Base-by-base conservation (phyloP, 768 basidiomycete genomes). In the Lentinula sp. region DNA sequence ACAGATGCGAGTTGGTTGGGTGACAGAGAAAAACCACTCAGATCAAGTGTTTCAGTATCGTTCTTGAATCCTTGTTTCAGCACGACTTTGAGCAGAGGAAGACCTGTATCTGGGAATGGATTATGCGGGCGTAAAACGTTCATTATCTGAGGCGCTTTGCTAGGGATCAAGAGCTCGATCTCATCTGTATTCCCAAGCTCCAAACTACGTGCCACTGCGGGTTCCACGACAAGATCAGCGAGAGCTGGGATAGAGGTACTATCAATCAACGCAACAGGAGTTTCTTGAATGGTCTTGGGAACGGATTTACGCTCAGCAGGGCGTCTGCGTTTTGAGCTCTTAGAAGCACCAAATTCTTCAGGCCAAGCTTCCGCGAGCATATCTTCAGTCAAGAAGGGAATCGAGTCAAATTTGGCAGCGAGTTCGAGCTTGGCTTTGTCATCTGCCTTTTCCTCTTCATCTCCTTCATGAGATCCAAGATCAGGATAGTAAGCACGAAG, bases 361-460 rank as follows among this genome's bases (percentile, higher is more conserved):
- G 64, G 64, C 64, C 64, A 64, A n/a, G 62, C 58, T 55, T 62
- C 64, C 18, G 57, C 54, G 10, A 64, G 54, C 28, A 41, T 46
- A n/a, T 61, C 32, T 20, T 41, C 28, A 16, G 33, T 32, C 28
- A 64, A 35, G 15, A 64, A 28, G 4, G 42, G 37, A 18, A 48
- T 36, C 18, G 16, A 49, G 15, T 64, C 45, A 13, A 64, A 46
- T 20, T 20, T 50, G 12, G 23, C 37, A 16, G 46, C 32, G 43
- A 59, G 43, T 36, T 39, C 42, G 37, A 42, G 37, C 37, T 36
- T 50, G 32, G 18, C 13, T 3, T 18, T 48, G 7, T 43, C 61
- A 8, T 20, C 61, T 37, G 54, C 54, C 16, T 18, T 53, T 5
- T 55, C 37, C 28, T 0, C n/a, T 50, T 46, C 16, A 5, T 18